phyloP scores from a whole-genome alignment of 495 filamentous ascomycete species.

The Chlorociboria aeruginascens region DNA sequence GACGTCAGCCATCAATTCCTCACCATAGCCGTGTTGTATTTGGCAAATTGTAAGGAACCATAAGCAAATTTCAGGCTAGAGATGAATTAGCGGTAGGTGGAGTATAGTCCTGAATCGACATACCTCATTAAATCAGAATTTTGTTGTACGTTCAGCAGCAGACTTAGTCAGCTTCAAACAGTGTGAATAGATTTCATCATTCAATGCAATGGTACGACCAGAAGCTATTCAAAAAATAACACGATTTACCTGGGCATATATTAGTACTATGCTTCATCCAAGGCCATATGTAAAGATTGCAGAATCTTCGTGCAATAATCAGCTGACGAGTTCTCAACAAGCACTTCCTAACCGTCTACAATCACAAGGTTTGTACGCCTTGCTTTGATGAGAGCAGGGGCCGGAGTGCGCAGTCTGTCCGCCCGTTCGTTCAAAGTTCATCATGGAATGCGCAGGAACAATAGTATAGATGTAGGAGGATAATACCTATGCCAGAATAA shows the following conservation, averaged over 20 bases:
- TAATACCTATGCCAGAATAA: conserved; percentile 39
- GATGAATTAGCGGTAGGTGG: conserved; percentile 7
- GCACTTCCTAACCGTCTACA: conserved; percentile 53
- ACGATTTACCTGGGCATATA: conserved; percentile 32
- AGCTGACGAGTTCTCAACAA: conserved; percentile 98
- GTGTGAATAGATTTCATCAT: conserved; percentile 95
- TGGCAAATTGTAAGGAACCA: conserved; percentile 5
- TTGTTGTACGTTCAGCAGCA: conserved; percentile 64
- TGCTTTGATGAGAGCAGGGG: conserved; percentile 49
- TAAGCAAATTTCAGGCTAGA: conserved; percentile 18
- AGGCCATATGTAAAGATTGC: neutral
- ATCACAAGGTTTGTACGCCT: conserved; percentile 83
- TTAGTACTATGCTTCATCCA: conserved; percentile 23
- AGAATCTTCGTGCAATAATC: conserved; percentile 39
- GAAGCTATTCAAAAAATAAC: conserved; percentile 12
- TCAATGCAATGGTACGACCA: conserved; percentile 21
- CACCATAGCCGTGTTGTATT: neutral
- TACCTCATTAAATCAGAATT: conserved; percentile 99
- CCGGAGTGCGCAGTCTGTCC: conserved; percentile 77
- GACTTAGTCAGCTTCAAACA: conserved; percentile 72
- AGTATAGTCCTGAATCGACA: conserved; percentile 20
- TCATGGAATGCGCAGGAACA: conserved; percentile 42
- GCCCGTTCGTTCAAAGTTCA: conserved; percentile 98
- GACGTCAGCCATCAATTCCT: conserved; percentile 8
- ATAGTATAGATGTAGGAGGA: conserved; percentile 2